phyloP scores from a whole-genome alignment of 176 grass and related monocot species.

The Phyllostachys edulis region DNA sequence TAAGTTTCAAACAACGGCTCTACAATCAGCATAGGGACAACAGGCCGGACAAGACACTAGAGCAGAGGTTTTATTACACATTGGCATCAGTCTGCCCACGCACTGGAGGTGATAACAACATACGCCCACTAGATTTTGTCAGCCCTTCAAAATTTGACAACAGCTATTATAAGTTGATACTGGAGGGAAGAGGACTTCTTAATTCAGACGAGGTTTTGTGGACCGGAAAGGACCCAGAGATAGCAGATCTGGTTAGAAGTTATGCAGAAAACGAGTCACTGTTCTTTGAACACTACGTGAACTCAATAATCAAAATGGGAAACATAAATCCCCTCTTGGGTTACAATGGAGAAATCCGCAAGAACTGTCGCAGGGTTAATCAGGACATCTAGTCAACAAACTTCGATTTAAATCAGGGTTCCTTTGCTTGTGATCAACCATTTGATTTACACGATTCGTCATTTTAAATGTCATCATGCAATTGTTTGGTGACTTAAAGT shows the following conservation, averaged over 20 bases:
- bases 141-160: slow-evolving; percentile 76
- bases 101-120: slow-evolving; percentile 58
- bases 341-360: slow-evolving; percentile 62
- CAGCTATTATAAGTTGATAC: slow-evolving; percentile 71
- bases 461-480: slow-evolving; percentile 32
- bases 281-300: slow-evolving; percentile 75
- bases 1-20: slow-evolving; percentile 80
- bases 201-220: slow-evolving; percentile 81
- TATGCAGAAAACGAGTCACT: slow-evolving; percentile 60
- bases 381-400: slow-evolving; percentile 29
- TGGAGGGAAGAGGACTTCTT: slow-evolving; percentile 63
- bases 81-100: slow-evolving; percentile 53
- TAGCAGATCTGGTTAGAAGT: slow-evolving; percentile 49
- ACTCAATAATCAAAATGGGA: slow-evolving; percentile 77
- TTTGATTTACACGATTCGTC: slow-evolving; percentile 13
- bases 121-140: slow-evolving; percentile 47
- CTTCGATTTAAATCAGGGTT: neutral
- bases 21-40: slow-evolving; percentile 73
- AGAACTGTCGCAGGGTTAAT: slow-evolving; percentile 62
- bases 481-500: slow-evolving; percentile 32
- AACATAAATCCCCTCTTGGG: slow-evolving; percentile 57
- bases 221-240: slow-evolving; percentile 57
- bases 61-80: slow-evolving; percentile 50
- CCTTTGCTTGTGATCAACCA: slow-evolving; percentile 31
- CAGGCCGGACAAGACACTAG: slow-evolving; percentile 55